Conservation (phyloP, 2,329 filamentous ascomycete species). For the Plectosphaerella plurivora region DNA sequence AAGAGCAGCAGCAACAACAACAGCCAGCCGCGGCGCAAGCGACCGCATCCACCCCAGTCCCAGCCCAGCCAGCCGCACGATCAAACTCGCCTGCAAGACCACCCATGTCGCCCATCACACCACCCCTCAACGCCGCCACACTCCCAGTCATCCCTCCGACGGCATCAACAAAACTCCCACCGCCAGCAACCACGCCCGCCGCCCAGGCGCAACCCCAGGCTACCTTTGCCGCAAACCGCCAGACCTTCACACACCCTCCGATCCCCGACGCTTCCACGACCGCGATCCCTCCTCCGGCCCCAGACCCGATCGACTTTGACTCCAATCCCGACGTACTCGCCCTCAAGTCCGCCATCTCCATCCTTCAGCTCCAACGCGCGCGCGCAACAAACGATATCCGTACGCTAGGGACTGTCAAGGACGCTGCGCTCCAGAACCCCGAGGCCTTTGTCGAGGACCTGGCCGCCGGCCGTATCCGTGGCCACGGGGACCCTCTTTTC, state of each 20-base stretch:
- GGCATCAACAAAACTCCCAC: slow-evolving; percentile 4
- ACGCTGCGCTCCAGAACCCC: slow-evolving; percentile 66
- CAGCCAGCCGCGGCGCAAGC: background rate
- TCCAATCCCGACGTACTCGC: slow-evolving; percentile 83
- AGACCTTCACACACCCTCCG: slow-evolving; percentile 38
- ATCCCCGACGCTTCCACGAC: slow-evolving; percentile 24
- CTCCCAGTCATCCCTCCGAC: slow-evolving; percentile 23
- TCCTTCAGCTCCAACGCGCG: slow-evolving; percentile 80
- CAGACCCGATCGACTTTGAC: slow-evolving; percentile 52
- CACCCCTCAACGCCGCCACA: slow-evolving; percentile 24
- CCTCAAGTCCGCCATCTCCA: slow-evolving; percentile 76
- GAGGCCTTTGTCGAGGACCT: slow-evolving; percentile 68
- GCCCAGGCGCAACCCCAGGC: slow-evolving; percentile 9
- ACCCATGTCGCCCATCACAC: slow-evolving; percentile 52
- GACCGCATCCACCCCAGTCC: background rate
- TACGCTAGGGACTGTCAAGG: slow-evolving; percentile 64
- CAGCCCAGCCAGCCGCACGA: slow-evolving; percentile 14
- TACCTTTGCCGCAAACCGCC: slow-evolving; percentile 26
- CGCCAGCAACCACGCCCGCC: slow-evolving; percentile 11
- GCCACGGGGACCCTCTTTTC: slow-evolving; percentile 25
- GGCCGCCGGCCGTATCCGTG: slow-evolving; percentile 53
- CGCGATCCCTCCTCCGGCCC: slow-evolving; percentile 40
- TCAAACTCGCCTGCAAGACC: slow-evolving; percentile 42
- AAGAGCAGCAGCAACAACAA: background rate
- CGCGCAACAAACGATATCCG: slow-evolving; percentile 74